These are phyloP conservation scores for Tilletia setariae DNA, from an alignment of 1,284 basidiomycete genomes.

Conservation along the genomic window DNA sequence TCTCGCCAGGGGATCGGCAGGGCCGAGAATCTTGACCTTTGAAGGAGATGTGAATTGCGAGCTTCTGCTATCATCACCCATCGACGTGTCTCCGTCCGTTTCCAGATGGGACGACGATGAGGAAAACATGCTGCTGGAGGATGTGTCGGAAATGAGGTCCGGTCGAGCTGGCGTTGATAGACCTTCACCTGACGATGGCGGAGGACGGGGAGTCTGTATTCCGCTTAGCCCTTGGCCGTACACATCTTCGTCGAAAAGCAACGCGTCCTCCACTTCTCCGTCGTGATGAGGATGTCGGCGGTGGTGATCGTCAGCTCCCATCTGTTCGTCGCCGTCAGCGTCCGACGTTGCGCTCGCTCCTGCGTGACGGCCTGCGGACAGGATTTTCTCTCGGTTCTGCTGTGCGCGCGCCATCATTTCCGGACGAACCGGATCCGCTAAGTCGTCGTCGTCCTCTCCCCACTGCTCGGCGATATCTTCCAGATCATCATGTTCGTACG, in stretches of 20 bases:
- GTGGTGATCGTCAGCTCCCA: background rate
- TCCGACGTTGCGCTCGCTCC: background rate
- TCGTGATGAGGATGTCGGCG: background rate
- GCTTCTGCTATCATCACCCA: background rate
- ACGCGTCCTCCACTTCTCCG: conserved; percentile 35
- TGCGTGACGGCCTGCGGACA: background rate
- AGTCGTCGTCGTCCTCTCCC: conserved; percentile 1
- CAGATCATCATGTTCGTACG: conserved; percentile 1
- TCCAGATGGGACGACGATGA: background rate
- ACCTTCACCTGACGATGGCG: conserved; percentile 14
- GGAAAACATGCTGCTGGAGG: background rate
- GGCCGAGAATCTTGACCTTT: background rate
- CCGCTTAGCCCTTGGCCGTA: conserved; percentile 34
- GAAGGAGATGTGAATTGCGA: background rate
- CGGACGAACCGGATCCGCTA: conserved; percentile 3
- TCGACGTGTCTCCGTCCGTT: background rate
- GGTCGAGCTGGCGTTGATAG: conserved; percentile 17
- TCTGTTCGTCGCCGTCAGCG: background rate
- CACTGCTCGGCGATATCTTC: conserved; percentile 8
- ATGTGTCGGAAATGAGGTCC: conserved; percentile 21
- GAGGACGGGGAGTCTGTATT: conserved; percentile 1
- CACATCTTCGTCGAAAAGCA: conserved; percentile 52
- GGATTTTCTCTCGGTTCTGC: background rate
- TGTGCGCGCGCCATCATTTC: background rate
- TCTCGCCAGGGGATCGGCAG: background rate